phyloP scores from a whole-genome alignment of 306 rosid species.

The Albizia julibrissin region DNA sequence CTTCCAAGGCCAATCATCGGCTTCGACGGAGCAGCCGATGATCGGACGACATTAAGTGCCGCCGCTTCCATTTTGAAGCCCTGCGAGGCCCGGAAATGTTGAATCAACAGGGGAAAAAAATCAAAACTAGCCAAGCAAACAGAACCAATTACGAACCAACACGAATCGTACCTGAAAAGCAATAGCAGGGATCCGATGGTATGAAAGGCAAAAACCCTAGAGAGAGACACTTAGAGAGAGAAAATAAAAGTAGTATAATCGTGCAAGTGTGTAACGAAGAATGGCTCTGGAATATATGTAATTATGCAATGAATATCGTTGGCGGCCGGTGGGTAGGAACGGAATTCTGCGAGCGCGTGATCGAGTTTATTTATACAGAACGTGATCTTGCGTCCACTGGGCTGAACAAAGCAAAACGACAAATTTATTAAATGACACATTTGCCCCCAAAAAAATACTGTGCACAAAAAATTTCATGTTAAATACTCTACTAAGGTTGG shows the following conservation, averaged over 20 bases:
- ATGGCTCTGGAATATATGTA: neutral
- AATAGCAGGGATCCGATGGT: neutral
- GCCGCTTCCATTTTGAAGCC: conserved; percentile 57
- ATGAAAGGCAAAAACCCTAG: neutral
- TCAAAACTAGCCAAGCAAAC: neutral
- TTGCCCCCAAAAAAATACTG: neutral
- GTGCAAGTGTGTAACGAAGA: neutral
- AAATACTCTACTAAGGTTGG: too few relatives aligned
- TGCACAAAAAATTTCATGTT: neutral
- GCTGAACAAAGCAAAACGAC: neutral
- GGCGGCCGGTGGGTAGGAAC: neutral
- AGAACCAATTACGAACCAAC: neutral
- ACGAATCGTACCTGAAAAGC: conserved; percentile 8
- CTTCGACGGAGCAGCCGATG: conserved; percentile 34
- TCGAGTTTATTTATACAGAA: neutral
- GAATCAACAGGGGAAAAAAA: neutral
- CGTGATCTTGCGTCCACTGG: neutral
- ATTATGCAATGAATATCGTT: neutral
- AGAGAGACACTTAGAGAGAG: conserved; percentile 5
- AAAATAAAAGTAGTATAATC: neutral
- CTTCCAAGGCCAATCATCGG: conserved; percentile 36
- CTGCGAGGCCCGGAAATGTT: conserved; percentile 22
- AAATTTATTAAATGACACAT: neutral
- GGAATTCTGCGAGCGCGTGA: neutral
- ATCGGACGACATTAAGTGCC: conserved; percentile 47